Evolutionary conservation across 2,329 filamentous ascomycete species (phyloP).

Genomic region (Orbilia oligospora): DNA sequence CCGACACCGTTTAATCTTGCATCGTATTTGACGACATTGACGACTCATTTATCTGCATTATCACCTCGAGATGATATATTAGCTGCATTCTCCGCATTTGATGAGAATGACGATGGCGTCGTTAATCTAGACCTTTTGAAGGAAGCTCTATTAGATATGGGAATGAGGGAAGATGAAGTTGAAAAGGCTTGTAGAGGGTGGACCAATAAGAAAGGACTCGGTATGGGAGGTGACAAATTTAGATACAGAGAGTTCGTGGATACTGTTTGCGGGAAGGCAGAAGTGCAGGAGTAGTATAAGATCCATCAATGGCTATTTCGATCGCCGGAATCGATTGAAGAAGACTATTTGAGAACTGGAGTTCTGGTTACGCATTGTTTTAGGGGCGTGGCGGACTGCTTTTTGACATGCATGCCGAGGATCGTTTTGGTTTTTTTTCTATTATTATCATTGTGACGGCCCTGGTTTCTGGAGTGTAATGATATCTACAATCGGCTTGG

Average conservation of each 20-base stretch:
- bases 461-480: slow-evolving; percentile 12
- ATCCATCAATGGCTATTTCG: not conserved
- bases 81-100: slow-evolving; percentile 93
- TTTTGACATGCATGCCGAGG: slow-evolving; percentile 10
- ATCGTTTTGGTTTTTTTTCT: not conserved
- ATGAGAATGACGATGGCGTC: slow-evolving; percentile 94
- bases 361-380: slow-evolving; percentile 30
- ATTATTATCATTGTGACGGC: slow-evolving; percentile 7
- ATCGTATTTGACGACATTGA: slow-evolving; percentile 85
- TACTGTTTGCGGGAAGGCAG: slow-evolving; percentile 63
- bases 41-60: slow-evolving; percentile 79
- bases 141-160: slow-evolving; percentile 85
- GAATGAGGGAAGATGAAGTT: slow-evolving; percentile 77
- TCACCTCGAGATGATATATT: slow-evolving; percentile 84
- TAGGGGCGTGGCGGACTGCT: not conserved
- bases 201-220: slow-evolving; percentile 76
- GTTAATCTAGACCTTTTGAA: slow-evolving; percentile 86
- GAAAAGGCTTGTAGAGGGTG: slow-evolving; percentile 91
- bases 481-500: not conserved
- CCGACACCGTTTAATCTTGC: slow-evolving; percentile 84
- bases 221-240: slow-evolving; percentile 84
- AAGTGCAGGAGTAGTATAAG: slow-evolving; percentile 62
- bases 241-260: slow-evolving; percentile 90
- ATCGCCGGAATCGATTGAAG: slow-evolving; percentile 7
- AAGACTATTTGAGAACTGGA: slow-evolving; percentile 30